phyloP scores from a whole-genome alignment of 805 yeast genomes.

The Candida sphagnicola region DNA sequence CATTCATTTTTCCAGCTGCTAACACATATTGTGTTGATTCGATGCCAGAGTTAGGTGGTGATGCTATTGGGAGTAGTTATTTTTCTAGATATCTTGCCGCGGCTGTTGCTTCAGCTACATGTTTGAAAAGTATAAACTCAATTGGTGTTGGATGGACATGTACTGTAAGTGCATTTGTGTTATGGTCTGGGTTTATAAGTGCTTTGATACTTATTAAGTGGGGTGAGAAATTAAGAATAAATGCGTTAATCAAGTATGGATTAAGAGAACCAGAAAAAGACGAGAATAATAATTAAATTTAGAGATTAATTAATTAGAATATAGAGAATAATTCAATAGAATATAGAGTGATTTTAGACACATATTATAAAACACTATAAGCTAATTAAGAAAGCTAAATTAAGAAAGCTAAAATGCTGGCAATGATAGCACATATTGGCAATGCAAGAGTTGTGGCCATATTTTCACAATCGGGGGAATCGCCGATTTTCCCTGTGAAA shows the following conservation, averaged over 20 bases:
- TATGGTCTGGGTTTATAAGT: conserved; percentile 35
- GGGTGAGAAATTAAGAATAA: conserved; percentile 37
- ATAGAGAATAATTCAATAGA: background rate
- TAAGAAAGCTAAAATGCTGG: background rate
- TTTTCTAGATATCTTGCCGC: conserved; percentile 47
- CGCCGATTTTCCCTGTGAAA: conserved; percentile 4
- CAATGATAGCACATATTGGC: background rate
- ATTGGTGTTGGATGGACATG: conserved; percentile 59
- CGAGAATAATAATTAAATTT: background rate
- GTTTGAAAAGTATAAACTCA: conserved; percentile 39
- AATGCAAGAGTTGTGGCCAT: background rate
- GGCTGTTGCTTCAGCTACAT: conserved; percentile 48
- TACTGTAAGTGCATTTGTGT: conserved; percentile 44
- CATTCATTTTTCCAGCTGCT: conserved; percentile 47
- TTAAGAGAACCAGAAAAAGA: conserved; percentile 5
- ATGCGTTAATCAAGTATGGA: conserved; percentile 17
- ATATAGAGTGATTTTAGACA: background rate
- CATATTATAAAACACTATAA: background rate
- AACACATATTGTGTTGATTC: conserved; percentile 60
- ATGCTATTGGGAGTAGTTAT: conserved; percentile 54
- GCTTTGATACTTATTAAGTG: conserved; percentile 29
- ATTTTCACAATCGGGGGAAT: conserved; percentile 6
- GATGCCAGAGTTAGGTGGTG: conserved; percentile 51
- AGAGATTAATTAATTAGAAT: background rate
- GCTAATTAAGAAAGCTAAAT: background rate